Base-by-base conservation (phyloP, 805 yeast genomes). In the Ogataea zsoltii region DNA sequence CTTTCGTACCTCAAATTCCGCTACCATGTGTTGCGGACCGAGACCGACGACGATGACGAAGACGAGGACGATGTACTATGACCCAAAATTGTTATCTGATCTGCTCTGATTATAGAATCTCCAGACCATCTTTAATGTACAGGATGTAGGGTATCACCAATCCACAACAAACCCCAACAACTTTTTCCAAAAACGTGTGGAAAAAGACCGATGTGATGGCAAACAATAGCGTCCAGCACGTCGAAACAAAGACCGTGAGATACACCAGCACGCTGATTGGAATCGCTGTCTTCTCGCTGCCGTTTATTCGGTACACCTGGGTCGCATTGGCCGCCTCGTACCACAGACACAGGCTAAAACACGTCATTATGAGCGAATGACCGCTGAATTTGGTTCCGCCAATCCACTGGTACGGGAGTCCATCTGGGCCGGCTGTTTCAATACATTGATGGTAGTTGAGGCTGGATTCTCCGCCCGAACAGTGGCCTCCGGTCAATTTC, bases 171-270 rank as follows among this genome's bases (percentile, higher is more conserved):
- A 73, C 39, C 3, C 82, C 82, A 7, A 68, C 65, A 7, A 74
- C 44, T 46, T 76, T 75, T 53, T 78, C 83, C 2, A 61, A 40
- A 6, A 70, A 38, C 4, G 80, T 74, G 53, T 78, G 83, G 57
- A 73, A 78, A 53, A 76, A 77, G 16, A 76, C 50, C 30, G 74
- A 64, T 5, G 83, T 78, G 19, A 76, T 62, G 6, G 64, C 42
- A 49, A 66, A 73, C 60, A 74, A 62, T 3, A 61, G 45, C 47
- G 61, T 56, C 80, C 80, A 76, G 12, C 32, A 37, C 10, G 63
- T 44, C 2, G 41, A 21, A 7, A 68, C 38, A 29, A 67, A 50
- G 7, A 41, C 14, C 3, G 25, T 18, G 6, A 40, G 16, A 11
- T 42, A 9, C 2, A 33, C 13, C 7, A 41, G 18, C 2, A 45